phyloP scores from a whole-genome alignment of 106 monocot genomes.

The Narthecium ossifragum region DNA sequence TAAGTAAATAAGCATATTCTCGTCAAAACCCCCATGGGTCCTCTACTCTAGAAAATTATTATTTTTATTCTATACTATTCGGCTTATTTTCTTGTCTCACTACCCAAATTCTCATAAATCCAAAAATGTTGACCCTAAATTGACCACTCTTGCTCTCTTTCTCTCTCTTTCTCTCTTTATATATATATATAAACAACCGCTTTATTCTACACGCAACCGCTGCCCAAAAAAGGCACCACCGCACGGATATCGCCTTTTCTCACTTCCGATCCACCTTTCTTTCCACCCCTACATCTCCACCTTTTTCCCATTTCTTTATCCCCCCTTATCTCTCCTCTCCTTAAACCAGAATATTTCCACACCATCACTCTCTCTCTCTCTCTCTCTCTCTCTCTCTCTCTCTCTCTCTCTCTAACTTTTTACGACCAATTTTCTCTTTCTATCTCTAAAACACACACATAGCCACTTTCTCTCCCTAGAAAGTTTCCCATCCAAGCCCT shows the following conservation, averaged over 20 bases:
- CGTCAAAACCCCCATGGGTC: too few species aligned
- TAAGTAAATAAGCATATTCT: too few species aligned
- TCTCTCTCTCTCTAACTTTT: constrained; percentile 1
- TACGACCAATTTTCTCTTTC: too few species aligned
- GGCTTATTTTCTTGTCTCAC: too few species aligned
- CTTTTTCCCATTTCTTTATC: neutral
- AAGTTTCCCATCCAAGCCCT: too few species aligned
- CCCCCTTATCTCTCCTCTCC: neutral
- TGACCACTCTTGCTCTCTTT: neutral
- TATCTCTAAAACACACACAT: too few species aligned
- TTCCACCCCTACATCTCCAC: neutral
- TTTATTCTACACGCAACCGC: constrained; percentile 2
- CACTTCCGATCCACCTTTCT: neutral
- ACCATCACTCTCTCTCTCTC: neutral
- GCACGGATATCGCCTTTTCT: neutral
- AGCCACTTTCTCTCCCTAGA: too few species aligned
- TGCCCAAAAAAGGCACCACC: neutral
- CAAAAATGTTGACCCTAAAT: neutral
- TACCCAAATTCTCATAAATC: neutral
- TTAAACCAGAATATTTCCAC: neutral
- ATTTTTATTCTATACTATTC: too few species aligned
- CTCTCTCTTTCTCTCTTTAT: too few species aligned
- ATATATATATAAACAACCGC: neutral
- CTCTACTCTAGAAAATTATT: too few species aligned
- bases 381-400: constrained; percentile 1